Conservation (phyloP, 106 monocot genomes). For the Amphibolis antarctica region DNA sequence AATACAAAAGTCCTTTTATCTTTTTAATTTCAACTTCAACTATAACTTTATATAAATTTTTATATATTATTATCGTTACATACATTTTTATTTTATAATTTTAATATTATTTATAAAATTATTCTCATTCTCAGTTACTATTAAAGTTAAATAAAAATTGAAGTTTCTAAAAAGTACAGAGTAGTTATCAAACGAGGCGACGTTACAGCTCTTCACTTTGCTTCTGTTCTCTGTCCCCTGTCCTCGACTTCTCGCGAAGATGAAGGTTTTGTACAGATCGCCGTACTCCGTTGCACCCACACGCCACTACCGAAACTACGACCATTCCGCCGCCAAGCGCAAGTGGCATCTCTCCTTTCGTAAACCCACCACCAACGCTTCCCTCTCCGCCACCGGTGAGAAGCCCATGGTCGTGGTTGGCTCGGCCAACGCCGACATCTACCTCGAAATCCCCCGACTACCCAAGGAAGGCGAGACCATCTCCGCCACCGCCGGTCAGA, state of each 20-base stretch:
- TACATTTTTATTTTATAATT: no score
- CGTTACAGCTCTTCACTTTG: neutral
- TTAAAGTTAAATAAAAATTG: no score
- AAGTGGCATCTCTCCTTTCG: conserved; percentile 4
- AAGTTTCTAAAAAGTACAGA: no score
- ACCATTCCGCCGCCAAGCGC: neutral
- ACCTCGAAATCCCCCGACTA: conserved; percentile 74
- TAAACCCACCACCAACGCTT: neutral
- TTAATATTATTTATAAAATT: no score
- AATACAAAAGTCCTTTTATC: no score
- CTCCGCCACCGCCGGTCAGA: conserved; percentile 46
- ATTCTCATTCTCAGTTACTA: no score
- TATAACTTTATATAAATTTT: no score
- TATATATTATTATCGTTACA: no score
- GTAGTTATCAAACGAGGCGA: no score
- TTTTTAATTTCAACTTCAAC: no score
- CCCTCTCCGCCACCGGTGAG: conserved; percentile 6
- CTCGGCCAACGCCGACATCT: conserved; percentile 99
- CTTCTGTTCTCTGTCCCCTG: neutral
- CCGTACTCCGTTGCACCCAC: neutral
- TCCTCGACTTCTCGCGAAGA: neutral
- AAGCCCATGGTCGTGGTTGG: conserved; percentile 78
- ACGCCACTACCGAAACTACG: neutral
- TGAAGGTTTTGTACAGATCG: neutral
- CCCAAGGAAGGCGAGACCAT: conserved; percentile 68